Evolutionary conservation across 768 basidiomycete genomes (phyloP).

Genomic region (Rubroboletus satanas): DNA sequence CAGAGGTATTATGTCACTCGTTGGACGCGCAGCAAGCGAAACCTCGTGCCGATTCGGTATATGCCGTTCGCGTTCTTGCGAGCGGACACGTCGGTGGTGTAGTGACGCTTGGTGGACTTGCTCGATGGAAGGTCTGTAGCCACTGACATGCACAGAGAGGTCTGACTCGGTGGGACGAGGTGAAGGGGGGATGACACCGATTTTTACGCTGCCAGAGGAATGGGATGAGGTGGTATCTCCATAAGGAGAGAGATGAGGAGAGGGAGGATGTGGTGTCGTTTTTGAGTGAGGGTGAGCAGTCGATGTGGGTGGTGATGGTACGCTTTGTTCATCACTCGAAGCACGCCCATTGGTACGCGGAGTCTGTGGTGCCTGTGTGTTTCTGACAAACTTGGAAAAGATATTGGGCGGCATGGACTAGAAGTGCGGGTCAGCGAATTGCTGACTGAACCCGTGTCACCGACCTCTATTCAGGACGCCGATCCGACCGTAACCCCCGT

Average conservation of each 20-base stretch:
- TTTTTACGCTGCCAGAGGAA: constrained; percentile 26
- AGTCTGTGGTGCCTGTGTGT: constrained; percentile 11
- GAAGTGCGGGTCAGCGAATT: background rate
- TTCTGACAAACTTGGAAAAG: constrained; percentile 30
- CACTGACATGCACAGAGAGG: background rate
- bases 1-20: constrained; percentile 17
- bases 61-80: constrained; percentile 28
- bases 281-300: constrained; percentile 8
- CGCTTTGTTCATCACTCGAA: background rate
- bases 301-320: background rate
- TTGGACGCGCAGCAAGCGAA: constrained; percentile 31
- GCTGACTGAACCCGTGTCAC: background rate
- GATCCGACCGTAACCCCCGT: background rate
- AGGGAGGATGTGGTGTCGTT: constrained; percentile 6
- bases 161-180: constrained; percentile 21
- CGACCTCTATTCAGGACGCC: background rate
- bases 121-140: constrained; percentile 13
- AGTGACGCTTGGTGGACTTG: constrained; percentile 12
- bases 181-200: constrained; percentile 31
- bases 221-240: constrained; percentile 2
- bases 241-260: constrained; percentile 3
- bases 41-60: constrained; percentile 32
- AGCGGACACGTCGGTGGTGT: constrained; percentile 29
- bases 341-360: background rate
- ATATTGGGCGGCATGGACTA: constrained; percentile 27